Evolutionary conservation across 2,329 filamentous ascomycete genomes (phyloP).

Genomic region (Pseudogymnoascus sp.): DNA sequence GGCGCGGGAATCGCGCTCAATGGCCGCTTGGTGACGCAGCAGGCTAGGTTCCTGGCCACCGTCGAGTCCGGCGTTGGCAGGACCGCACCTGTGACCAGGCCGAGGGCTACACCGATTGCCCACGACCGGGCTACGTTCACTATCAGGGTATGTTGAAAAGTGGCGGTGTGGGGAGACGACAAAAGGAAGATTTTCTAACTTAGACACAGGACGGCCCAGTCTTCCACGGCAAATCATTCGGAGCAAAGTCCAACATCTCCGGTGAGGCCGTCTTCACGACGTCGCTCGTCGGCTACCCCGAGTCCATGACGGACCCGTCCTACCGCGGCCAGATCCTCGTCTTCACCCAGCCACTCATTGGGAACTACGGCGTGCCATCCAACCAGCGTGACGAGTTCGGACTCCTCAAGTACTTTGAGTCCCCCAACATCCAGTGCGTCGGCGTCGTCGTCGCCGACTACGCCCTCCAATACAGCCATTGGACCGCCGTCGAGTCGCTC

Average conservation of each 20-base stretch:
- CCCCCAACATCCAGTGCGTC: slow-evolving; percentile 91
- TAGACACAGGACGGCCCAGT: slow-evolving; percentile 72
- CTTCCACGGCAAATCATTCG: slow-evolving; percentile 93
- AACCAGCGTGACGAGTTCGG: slow-evolving; percentile 77
- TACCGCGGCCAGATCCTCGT: slow-evolving; percentile 94
- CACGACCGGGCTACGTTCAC: slow-evolving; percentile 85
- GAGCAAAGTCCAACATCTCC: slow-evolving; percentile 91
- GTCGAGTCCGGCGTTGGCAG: slow-evolving; percentile 59
- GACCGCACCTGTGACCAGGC: slow-evolving; percentile 51
- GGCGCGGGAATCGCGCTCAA: slow-evolving; percentile 26
- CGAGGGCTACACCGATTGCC: slow-evolving; percentile 57
- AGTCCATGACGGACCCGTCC: slow-evolving; percentile 83
- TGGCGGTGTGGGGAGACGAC: neutral
- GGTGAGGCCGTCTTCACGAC: slow-evolving; percentile 99
- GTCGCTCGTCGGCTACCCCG: slow-evolving; percentile 93
- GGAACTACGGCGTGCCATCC: slow-evolving; percentile 96
- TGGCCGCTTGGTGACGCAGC: slow-evolving; percentile 22
- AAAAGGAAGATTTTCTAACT: slow-evolving; percentile 20
- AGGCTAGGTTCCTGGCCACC: slow-evolving; percentile 52
- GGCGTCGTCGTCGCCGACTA: slow-evolving; percentile 95
- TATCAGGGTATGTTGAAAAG: slow-evolving; percentile 61
- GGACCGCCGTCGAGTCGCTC: slow-evolving; percentile 94
- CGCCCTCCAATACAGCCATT: slow-evolving; percentile 90
- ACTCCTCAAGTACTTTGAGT: slow-evolving; percentile 96
- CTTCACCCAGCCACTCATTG: slow-evolving; percentile 95